Base-by-base conservation (phyloP, 768 basidiomycete genomes). In the Infundibulicybe gibba region DNA sequence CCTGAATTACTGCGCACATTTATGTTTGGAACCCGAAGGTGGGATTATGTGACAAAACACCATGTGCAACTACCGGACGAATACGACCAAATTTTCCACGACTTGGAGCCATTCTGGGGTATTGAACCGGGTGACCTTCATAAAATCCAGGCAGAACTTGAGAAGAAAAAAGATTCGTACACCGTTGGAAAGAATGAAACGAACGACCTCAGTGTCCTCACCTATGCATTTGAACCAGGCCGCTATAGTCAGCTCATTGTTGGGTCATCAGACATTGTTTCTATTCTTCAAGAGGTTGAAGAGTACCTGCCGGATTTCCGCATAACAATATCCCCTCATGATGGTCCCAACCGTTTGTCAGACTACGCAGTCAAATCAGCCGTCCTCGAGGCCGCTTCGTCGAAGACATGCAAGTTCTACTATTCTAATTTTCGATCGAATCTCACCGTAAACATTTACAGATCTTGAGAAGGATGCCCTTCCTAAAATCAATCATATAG, bases 11-110 rank as follows among this genome's bases (percentile, higher is more conserved):
- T 15, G 4, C 9, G 8, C 25, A 25, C 25, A 8, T 8, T 38
- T 33, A 19, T 34, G 25, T 8, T 32, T 12, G n/a, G 14, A 15
- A 35, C 37, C 16, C 14, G 19, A 12, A 69, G 74, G 73, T 78
- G 77, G 76, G 52, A 60, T 6, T 80, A 76, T 54, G 70, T 71
- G 17, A 49, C 66, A 40, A 51, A 65, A 32, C 56, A 79, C 54
- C 61, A 74, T 32, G 71, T 81, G 15, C 71, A 70, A 43, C 63
- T 80, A 6, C 71, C 72, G 6, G 78, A 80, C 54, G 79, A 79
- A 49, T 49, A 49, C 19, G 48, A 49, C 35, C 32, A 32, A 11
- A 49, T 49, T 16, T 41, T 43, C 30, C 48, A 49, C 9, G 48
- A 49, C 21, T 44, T 49, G 20, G 48, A 49, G 35, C 42, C 48